A percentile compares a stretch with the other conserved stretches of the same genome.
These are phyloP conservation scores for Solanum chilense DNA, from an alignment of 257 asterid genomes.

Conservation along the genomic window DNA sequence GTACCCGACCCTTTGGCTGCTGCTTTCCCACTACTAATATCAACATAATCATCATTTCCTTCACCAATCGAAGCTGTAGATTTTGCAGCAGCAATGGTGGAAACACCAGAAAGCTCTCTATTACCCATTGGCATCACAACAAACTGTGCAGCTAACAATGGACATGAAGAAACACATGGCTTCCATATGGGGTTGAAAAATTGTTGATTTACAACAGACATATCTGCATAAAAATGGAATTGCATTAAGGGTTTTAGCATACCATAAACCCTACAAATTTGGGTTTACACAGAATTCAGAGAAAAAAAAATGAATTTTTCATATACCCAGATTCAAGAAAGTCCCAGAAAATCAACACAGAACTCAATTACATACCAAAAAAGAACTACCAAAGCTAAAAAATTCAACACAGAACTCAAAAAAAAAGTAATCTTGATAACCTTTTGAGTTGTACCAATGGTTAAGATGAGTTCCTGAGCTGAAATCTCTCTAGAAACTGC, in stretches of 20 bases:
- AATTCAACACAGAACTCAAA: neutral
- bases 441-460: neutral
- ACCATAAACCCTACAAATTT: neutral
- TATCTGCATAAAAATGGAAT: neutral
- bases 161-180: neutral
- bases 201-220: neutral
- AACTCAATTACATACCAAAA: neutral
- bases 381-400: neutral
- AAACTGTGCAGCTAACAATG: neutral
- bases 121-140: neutral
- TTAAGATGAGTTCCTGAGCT: neutral
- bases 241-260: neutral
- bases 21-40: slow-evolving; percentile 15
- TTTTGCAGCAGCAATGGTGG: neutral
- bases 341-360: neutral
- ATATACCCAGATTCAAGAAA: neutral
- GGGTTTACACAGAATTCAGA: neutral
- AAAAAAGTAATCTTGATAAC: neutral
- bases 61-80: neutral
- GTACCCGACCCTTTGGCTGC: slow-evolving; percentile 79
- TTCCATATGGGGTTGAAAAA: neutral
- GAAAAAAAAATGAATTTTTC: neutral
- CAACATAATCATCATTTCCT: neutral
- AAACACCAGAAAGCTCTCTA: neutral
- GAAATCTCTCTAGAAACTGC: neutral